Conservation (phyloP, 805 yeast species). For the Wickerhamomyces sydowiorum region DNA sequence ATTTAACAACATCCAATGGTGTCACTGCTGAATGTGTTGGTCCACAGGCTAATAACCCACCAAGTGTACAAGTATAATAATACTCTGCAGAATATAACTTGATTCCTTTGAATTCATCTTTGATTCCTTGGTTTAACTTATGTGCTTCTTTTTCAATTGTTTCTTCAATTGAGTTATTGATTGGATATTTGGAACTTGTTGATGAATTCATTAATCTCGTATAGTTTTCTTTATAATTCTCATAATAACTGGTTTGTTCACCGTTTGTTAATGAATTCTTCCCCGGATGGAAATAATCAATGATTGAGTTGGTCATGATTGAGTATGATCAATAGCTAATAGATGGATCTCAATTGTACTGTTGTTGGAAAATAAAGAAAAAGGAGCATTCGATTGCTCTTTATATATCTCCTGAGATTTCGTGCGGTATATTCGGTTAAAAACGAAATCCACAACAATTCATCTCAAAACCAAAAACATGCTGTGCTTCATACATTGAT, state of each 20-base stretch:
- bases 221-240: not conserved
- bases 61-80: conserved; percentile 54
- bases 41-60: conserved; percentile 82
- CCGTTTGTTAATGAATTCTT: not conserved
- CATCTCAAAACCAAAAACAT: too few relatives aligned
- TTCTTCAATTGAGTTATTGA: not conserved
- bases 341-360: too few relatives aligned
- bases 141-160: conserved; percentile 4
- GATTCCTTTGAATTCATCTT: conserved; percentile 18
- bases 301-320: too few relatives aligned
- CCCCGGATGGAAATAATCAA: not conserved
- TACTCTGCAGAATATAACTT: conserved; percentile 33
- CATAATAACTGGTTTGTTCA: not conserved
- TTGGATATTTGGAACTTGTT: not conserved
- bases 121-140: conserved; percentile 4
- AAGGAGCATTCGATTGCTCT: too few relatives aligned
- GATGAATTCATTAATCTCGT: not conserved
- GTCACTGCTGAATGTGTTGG: conserved; percentile 94
- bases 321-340: too few relatives aligned
- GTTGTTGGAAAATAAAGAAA: too few relatives aligned
- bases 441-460: too few relatives aligned
- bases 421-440: too few relatives aligned
- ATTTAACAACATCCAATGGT: conserved; percentile 89
- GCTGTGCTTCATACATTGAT: too few relatives aligned
- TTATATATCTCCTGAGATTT: too few relatives aligned